Percentiles rank a stretch among this genome's conserved stretches.
phyloP scores from a whole-genome alignment of 1,284 basidiomycete species.

The Crocinoboletus sp. region DNA sequence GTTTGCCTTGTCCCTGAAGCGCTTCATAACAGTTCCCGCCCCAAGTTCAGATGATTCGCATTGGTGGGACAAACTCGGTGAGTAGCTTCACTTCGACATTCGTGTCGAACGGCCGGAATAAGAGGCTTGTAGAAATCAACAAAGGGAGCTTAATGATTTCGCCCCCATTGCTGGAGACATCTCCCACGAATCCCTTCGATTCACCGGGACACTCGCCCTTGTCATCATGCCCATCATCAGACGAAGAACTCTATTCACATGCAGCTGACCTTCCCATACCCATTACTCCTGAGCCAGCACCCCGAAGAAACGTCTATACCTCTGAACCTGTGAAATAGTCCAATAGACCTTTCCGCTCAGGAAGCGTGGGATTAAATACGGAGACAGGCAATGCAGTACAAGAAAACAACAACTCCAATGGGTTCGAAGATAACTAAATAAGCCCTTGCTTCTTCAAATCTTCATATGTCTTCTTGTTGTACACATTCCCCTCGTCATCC shows the following conservation, averaged over 20 bases:
- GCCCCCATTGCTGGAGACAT: conserved; percentile 39
- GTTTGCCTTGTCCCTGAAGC: conserved; percentile 9
- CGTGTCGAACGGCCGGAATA: conserved; percentile 3
- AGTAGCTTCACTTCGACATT: conserved; percentile 14
- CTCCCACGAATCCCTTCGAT: conserved; percentile 61
- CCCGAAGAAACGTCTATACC: conserved; percentile 23
- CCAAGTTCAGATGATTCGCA: conserved; percentile 69
- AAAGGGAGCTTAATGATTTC: conserved; percentile 48
- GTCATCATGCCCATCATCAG: conserved; percentile 73
- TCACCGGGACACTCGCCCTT: conserved; percentile 58
- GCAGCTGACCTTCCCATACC: conserved; percentile 61
- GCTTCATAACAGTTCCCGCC: conserved; percentile 53
- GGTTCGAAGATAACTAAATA: conserved; percentile 42
- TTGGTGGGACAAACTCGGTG: conserved; percentile 77
- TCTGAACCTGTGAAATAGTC: conserved; percentile 14
- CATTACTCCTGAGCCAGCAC: conserved; percentile 42
- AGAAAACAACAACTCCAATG: conserved; percentile 10
- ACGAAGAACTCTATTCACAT: conserved; percentile 74
- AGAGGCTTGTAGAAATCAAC: conserved; percentile 46
- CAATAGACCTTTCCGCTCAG: neutral
- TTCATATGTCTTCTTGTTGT: conserved; percentile 87
- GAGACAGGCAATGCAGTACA: conserved; percentile 11
- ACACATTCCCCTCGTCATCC: conserved; percentile 96
- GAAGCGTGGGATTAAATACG: conserved; percentile 1
- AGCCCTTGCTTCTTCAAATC: conserved; percentile 90